Evolutionary conservation across 495 filamentous ascomycete genomes (phyloP), one percentile per base, ranked within the genome.

Genomic region (Jackrogersella minutella): DNA sequence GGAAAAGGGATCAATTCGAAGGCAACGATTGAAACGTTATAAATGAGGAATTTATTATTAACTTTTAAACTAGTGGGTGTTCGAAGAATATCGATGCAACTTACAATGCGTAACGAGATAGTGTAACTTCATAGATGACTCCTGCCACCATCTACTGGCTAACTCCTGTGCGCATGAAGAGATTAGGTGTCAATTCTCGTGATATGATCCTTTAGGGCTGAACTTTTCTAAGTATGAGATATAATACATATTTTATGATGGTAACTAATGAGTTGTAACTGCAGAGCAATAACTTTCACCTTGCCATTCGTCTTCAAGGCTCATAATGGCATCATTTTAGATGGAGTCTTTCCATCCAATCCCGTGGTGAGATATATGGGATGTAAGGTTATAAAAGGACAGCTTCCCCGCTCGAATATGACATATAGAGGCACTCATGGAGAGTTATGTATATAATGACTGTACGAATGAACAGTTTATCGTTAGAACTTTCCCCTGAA

Each of bases 261-360:
- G n/a, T 49, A 7, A 24, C n/a, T n/a, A 49, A 49, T 16, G 14
- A 17, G 49, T 24, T 21, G 24, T 37, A 36, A 16, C n/a, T 36
- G 30, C 8, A 13, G 30, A 13, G 2, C 36, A 36, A 17, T 9
- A 10, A 41, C 6, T 9, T 41, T 46, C 22, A 21, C 9, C 24
- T 10, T 47, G 13, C 3, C 5, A 44, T 43, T 57, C 63, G 65
- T 19, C 65, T 63, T 68, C 39, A 8, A 24, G 11, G 53, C 37
- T 58, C 21, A 8, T n/a, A 47, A 68, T 68, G 37, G 53, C 65
- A 68, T 59, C 65, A 68, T 68, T 43, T 56, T 34, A 40, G 17
- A 49, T 47, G 46, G 22, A 22, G 33, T 57, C 10, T 13, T 33
- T 16, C 26, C 14, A 31, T 24, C 46, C 58, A 58, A 62, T 68